Conservation (phyloP, 2,329 filamentous ascomycete species). For the Paracoccidioides lutzii region DNA sequence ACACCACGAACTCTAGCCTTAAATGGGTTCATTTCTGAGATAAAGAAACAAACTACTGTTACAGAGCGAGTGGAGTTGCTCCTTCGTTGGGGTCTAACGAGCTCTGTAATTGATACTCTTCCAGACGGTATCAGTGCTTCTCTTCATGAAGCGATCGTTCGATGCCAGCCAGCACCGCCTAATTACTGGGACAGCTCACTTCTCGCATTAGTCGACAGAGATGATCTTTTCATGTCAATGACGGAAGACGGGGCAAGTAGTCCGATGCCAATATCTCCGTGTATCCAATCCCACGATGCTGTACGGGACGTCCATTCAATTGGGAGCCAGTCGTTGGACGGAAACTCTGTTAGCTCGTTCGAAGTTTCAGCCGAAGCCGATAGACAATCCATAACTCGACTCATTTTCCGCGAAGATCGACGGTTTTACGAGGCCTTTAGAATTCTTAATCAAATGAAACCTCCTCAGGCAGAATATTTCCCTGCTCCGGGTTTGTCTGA, state of each 20-base stretch:
- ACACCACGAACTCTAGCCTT: slow-evolving; percentile 60
- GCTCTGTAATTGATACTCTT: slow-evolving; percentile 60
- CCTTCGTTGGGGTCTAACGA: slow-evolving; percentile 51
- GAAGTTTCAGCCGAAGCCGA: slow-evolving; percentile 76
- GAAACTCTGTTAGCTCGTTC: slow-evolving; percentile 43
- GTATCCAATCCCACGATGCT: slow-evolving; percentile 49
- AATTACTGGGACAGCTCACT: slow-evolving; percentile 59
- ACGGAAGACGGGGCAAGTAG: slow-evolving; percentile 32
- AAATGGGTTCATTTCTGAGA: slow-evolving; percentile 50
- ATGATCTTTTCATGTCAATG: slow-evolving; percentile 62
- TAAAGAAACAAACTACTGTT: slow-evolving; percentile 38
- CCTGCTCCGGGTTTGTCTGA: slow-evolving; percentile 69
- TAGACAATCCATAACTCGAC: slow-evolving; percentile 65
- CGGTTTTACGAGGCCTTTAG: slow-evolving; percentile 74
- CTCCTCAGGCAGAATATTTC: slow-evolving; percentile 64
- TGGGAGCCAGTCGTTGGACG: slow-evolving; percentile 42
- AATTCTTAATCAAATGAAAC: slow-evolving; percentile 72
- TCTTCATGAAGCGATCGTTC: slow-evolving; percentile 70
- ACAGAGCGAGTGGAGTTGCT: slow-evolving; percentile 62
- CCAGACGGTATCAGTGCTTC: slow-evolving; percentile 73
- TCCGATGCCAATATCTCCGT: slow-evolving; percentile 22
- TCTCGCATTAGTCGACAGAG: slow-evolving; percentile 63
- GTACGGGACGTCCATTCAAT: slow-evolving; percentile 67
- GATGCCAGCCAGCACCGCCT: slow-evolving; percentile 71
- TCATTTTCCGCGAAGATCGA: slow-evolving; percentile 85